Conservation (phyloP, 2,329 filamentous ascomycete species). For the Neonectria faginata region DNA sequence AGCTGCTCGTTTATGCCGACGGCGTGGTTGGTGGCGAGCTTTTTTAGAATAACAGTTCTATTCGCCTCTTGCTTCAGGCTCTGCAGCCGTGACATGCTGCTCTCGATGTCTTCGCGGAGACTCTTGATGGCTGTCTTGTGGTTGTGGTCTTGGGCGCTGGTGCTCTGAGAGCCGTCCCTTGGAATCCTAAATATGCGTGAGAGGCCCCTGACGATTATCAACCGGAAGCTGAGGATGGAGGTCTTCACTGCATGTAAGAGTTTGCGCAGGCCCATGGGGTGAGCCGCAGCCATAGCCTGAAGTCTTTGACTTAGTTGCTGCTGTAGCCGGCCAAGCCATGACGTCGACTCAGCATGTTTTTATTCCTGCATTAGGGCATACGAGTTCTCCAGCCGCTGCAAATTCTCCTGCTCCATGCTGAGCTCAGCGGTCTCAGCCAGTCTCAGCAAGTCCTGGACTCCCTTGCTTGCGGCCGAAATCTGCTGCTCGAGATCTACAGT, state of each 20-base stretch:
- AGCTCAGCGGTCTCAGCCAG: not conserved
- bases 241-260: slow-evolving; percentile 2
- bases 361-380: slow-evolving; percentile 10
- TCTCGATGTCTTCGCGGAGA: slow-evolving; percentile 21
- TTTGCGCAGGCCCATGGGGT: not conserved
- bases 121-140: slow-evolving; percentile 10
- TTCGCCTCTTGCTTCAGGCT: slow-evolving; percentile 6
- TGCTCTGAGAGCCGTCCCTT: not conserved
- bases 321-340: slow-evolving; percentile 21
- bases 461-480: slow-evolving; percentile 2
- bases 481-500: not conserved
- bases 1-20: slow-evolving; percentile 7
- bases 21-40: not conserved
- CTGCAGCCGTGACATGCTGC: not conserved
- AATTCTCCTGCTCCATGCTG: slow-evolving; percentile 8
- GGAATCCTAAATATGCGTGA: not conserved
- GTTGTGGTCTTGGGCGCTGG: not conserved
- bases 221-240: slow-evolving; percentile 7
- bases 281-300: not conserved
- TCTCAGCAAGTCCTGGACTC: slow-evolving; percentile 3
- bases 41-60: not conserved
- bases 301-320: slow-evolving; percentile 14
- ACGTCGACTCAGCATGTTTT: slow-evolving; percentile 1
- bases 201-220: slow-evolving; percentile 1
- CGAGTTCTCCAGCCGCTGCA: slow-evolving; percentile 5